Evolutionary conservation across 139 green algal genomes (phyloP).

Genomic region (Nannochloris sp.): DNA sequence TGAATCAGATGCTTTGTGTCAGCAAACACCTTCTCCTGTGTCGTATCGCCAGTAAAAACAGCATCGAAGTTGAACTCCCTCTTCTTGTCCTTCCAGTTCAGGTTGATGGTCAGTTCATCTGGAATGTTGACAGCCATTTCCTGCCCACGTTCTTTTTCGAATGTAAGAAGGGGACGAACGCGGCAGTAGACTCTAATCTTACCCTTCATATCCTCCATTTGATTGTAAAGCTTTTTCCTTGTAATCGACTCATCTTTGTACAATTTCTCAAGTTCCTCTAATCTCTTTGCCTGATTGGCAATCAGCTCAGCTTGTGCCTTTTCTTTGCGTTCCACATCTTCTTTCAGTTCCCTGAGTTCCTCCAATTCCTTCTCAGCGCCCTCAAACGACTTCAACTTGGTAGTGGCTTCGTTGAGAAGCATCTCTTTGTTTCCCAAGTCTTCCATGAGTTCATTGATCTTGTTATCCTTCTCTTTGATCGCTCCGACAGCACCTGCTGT

Average conservation of each 20-base stretch:
- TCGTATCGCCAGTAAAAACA: slow-evolving; percentile 51
- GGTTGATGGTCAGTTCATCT: slow-evolving; percentile 77
- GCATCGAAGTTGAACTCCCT: slow-evolving; percentile 87
- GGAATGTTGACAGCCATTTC: slow-evolving; percentile 58
- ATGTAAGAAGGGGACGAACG: slow-evolving; percentile 76
- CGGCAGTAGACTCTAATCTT: slow-evolving; percentile 93
- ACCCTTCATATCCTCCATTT: slow-evolving; percentile 94
- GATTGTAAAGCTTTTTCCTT: slow-evolving; percentile 72
- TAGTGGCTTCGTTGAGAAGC: slow-evolving; percentile 37
- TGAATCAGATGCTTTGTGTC: slow-evolving; percentile 95
- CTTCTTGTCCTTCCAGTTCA: slow-evolving; percentile 89
- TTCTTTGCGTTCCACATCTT: slow-evolving; percentile 83
- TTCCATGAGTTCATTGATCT: slow-evolving; percentile 71
- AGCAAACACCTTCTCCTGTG: slow-evolving; percentile 88
- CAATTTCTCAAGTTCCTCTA: slow-evolving; percentile 88
- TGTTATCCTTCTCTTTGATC: slow-evolving; percentile 59
- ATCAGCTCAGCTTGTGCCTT: slow-evolving; percentile 73
- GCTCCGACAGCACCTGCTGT: slow-evolving; percentile 8
- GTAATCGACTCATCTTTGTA: slow-evolving; percentile 60
- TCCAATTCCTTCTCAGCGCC: slow-evolving; percentile 62
- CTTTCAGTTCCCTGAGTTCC: slow-evolving; percentile 85
- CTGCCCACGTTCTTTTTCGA: slow-evolving; percentile 51
- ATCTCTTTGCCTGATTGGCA: slow-evolving; percentile 59
- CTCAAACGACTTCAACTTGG: slow-evolving; percentile 13
- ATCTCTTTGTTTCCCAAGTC: slow-evolving; percentile 60